Base-by-base conservation (phyloP, 345 rosid species). In the Diplotaxis tenuifolia region DNA sequence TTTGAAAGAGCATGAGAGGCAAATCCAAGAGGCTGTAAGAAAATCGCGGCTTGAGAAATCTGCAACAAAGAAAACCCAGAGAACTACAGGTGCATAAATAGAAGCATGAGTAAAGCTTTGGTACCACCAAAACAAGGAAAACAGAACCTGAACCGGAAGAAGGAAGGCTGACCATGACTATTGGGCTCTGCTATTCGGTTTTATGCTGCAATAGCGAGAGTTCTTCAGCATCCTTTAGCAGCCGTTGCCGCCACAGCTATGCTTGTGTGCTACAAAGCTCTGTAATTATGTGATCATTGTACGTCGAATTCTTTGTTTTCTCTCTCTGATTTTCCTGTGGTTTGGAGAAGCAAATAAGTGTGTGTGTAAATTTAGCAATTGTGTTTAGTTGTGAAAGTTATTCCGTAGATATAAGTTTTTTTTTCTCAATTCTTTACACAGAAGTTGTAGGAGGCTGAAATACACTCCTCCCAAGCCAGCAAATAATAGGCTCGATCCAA, bases 21-120 rank as follows among this genome's bases (percentile, higher is more conserved):
- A 87, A 77, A 90, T 95, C 77, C 99, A 90, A 78, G 89, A 90
- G 18, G 99, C 96, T 40, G 93, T 95, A 27, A 88, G 96, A 3
- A 88, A 88, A 77, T 86, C 96, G 0, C 84, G 94, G 10, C 59
- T 83, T 12, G 97, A 90, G 67, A 89, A 87, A 74, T 84, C 82
- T 0, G 84, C 76, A 61, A 80, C 87, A 61, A 84, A 64, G 71
- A 75, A 78, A 45, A 83, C 77, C 28, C 22, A 66, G 70, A 61
- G 12, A 12, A 56, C n/a, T n/a, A n/a, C 69, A 71, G 53, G 61
- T 27, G 60, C 25, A 62, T 70, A 23, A 45, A 57, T 34, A 69
- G 69, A 78, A 55, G 60, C 29, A 68, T 50, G 56, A 21, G 6
- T 6, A 31, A 34, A 78, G 55, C 21, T 49, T 15, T 50, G 62